phyloP scores from a whole-genome alignment of 306 rosid genomes.

The Trifolium repens region DNA sequence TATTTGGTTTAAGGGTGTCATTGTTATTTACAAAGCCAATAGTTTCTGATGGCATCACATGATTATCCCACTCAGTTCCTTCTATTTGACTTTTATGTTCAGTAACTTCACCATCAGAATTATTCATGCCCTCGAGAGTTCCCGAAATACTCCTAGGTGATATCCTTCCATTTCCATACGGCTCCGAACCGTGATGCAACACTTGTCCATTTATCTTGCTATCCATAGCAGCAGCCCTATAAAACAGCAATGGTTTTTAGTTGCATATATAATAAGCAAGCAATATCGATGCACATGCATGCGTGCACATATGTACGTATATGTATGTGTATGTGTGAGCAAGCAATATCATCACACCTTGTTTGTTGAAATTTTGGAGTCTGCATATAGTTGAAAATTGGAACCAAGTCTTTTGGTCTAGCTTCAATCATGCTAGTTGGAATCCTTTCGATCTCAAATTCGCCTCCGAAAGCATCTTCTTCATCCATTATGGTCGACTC shows the following conservation, averaged over 20 bases:
- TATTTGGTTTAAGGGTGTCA: slow-evolving; percentile 57
- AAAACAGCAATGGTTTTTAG: slow-evolving; percentile 26
- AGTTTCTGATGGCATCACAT: slow-evolving; percentile 48
- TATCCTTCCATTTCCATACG: slow-evolving; percentile 58
- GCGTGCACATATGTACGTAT: background rate
- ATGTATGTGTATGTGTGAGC: too few relatives aligned
- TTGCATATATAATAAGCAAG: background rate
- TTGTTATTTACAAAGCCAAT: slow-evolving; percentile 68
- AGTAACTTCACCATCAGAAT: slow-evolving; percentile 38
- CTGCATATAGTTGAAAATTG: slow-evolving; percentile 71
- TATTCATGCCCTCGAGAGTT: slow-evolving; percentile 48
- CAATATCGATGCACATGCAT: background rate
- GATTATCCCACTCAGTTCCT: slow-evolving; percentile 56
- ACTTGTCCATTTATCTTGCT: slow-evolving; percentile 52
- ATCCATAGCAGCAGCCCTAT: slow-evolving; percentile 55
- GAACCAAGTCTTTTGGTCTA: slow-evolving; percentile 78
- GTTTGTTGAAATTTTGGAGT: slow-evolving; percentile 56
- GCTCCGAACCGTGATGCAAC: slow-evolving; percentile 49
- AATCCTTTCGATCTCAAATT: slow-evolving; percentile 79
- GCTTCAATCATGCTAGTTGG: slow-evolving; percentile 73
- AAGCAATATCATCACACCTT: slow-evolving; percentile 56
- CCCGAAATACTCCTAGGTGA: slow-evolving; percentile 47
- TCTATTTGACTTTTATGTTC: slow-evolving; percentile 52
- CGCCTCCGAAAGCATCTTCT: slow-evolving; percentile 62
- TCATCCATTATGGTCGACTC: slow-evolving; percentile 57